Percentiles rank a stretch among this genome's conserved stretches.
These are phyloP conservation scores for Parietichytrium sp. DNA, from an alignment of 108 stramenopile species.

Conservation along the genomic window DNA sequence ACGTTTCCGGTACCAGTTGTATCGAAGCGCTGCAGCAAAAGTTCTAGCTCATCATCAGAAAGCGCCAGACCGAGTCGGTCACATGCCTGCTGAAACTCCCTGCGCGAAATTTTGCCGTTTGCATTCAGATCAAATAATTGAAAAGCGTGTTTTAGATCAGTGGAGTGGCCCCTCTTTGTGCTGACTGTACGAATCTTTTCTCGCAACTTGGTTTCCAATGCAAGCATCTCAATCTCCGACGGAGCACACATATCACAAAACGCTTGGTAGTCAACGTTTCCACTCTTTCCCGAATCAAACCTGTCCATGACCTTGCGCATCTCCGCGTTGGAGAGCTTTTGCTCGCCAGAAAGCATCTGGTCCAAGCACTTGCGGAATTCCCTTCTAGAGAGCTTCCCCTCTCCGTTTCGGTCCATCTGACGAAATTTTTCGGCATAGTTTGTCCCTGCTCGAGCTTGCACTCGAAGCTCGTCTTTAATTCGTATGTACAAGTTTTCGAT, in stretches of 20 bases:
- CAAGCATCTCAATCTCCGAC: slow-evolving; percentile 8
- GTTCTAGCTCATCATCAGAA: slow-evolving; percentile 11
- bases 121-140: neutral
- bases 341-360: neutral
- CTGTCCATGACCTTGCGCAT: slow-evolving; percentile 5
- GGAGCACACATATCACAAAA: slow-evolving; percentile 25
- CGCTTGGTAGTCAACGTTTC: neutral
- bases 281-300: neutral
- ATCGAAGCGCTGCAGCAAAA: slow-evolving; percentile 35
- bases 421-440: neutral
- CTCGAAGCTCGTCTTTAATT: slow-evolving; percentile 33
- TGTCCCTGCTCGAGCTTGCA: slow-evolving; percentile 20
- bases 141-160: neutral
- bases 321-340: neutral
- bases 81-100: slow-evolving; percentile 23
- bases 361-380: slow-evolving; percentile 31
- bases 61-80: slow-evolving; percentile 21
- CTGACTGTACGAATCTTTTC: slow-evolving; percentile 1
- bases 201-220: slow-evolving; percentile 11
- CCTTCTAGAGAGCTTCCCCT: neutral
- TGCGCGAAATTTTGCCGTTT: neutral
- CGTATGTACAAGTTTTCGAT: neutral
- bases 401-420: neutral
- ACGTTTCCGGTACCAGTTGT: neutral
- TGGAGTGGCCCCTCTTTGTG: neutral